Evolutionary conservation across 345 rosid species (phyloP), one percentile per base, ranked within the genome.

Genomic region (Ceriops decandra): DNA sequence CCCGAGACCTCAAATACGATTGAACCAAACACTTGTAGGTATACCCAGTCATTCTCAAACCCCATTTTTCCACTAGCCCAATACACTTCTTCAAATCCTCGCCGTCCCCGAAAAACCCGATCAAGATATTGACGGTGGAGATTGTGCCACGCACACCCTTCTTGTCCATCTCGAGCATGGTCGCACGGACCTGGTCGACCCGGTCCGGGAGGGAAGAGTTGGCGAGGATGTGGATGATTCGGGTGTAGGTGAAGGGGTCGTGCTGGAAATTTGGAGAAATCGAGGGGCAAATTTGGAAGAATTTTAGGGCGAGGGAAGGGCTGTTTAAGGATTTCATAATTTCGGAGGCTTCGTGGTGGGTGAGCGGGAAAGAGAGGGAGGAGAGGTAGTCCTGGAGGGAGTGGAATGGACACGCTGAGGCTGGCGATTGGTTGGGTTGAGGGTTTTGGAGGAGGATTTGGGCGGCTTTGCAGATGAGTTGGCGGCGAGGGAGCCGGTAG

Each of bases 11-110:
- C 76, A 93, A 70, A 77, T 83, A 80, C 52, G 98, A 90, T 67
- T 89, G 97, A 72, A 91, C 83, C 62, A 91, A 72, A 62, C 96
- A 93, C 79, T 91, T 93, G 56, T 91, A 91, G 0, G 92, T 91
- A 69, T 82, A 93, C 52, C 88, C 71, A 66, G 86, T 93, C 92
- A 88, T 89, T 71, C 75, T 84, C 77, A 93, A 67, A 5, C 68
- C 91, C 98, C 98, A 93, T 63, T 85, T 87, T 82, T 79, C 75
- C 28, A 88, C 72, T 74, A 93, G 70, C 59, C 72, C 80, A 24
- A 85, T 51, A 54, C 93, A 89, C 68, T 38, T 76, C 56, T 83
- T 79, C 71, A 93, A 64, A 67, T 93, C 95, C 69, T 82, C 83
- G 1, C 79, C 65, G 47, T 71, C 61, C 26, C 87, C 90, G 36